Evolutionary conservation across 805 yeast genomes (phyloP), one percentile per base, ranked within the genome.

Genomic region (Candida ulmi): DNA sequence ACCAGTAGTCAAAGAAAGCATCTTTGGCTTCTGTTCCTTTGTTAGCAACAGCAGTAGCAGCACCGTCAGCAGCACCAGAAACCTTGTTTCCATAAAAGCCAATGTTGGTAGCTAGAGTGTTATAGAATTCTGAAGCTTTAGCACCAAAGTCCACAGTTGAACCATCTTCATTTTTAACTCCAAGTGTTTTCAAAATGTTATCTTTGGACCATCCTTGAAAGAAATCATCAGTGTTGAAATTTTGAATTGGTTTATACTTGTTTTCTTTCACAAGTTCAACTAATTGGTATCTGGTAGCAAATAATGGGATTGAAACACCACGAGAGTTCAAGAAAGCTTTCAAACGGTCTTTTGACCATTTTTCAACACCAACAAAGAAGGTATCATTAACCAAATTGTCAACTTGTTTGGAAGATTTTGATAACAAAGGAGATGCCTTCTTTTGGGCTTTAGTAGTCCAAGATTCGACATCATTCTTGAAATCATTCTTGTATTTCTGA

Each of bases 261-360:
- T 62, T 55, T 40, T 60, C 49, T 38, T 63, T 59, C 2, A 66
- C 77, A 19, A 71, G 52, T 26, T 62, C 54, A 27, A 66, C 55
- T 43, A 74, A 58, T 27, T 68, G 63, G 21, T 52, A 42, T 45
- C 60, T 65, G 6, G 74, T 66, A 3, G 72, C 57, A 38, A 69
- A 62, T 3, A 53, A 36, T 18, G 74, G 66, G 37, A 63, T 54
- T 12, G 62, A 45, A 24, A 73, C 60, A 25, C 61, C 66, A 43
- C 78, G 65, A 3, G 65, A 54, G 23, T 62, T 60, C 30, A 73
- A 51, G 41, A 69, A 73, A 4, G 61, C 54, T 45, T 57, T 67
- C 42, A 73, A 58, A 39, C 68, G 64, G 16, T 63, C 68, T 47
- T 68, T 68, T 17, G 74, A 59, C 79, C 78, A 73, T 11, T 53